Evolutionary conservation across 495 filamentous ascomycete genomes (phyloP), one percentile per base, ranked within the genome.

Genomic region (Penicillium tannophilum): DNA sequence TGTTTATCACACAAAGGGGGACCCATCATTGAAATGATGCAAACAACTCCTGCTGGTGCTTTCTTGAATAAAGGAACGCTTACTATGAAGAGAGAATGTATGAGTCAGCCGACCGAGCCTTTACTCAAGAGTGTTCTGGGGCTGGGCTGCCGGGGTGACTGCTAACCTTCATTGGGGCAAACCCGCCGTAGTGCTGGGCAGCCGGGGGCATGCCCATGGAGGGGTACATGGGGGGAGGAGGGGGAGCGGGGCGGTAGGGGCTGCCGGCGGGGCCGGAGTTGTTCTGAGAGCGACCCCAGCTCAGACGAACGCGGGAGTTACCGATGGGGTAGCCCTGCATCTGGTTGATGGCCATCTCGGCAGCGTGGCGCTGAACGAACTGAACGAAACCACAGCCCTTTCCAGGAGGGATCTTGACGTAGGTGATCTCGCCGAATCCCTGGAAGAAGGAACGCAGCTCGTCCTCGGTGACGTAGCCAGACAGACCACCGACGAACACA

Each of bases 271-370:
- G 90, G 53, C 94, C 94, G 52, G 94, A 98, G 80, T 99, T 99
- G 84, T 99, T 99, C 84, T 99, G 94, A 46, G 89, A 93, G 55
- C 94, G 90, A 56, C 94, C 94, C 94, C 94, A 99, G 66, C 90
- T 94, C 62, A 99, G 84, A 64, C 94, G 91, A 44, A 99, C 94
- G 54, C 94, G 90, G 17, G 94, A 99, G 81, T 99, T 99, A 51
- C 94, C 94, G 66, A 99, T 99, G 41, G 94, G 94, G 76, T 98
- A 99, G 39, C 94, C 94, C 77, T 99, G 94, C 94, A 99, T 99
- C 78, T 99, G 94, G 80, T 99, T 99, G 82, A 99, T 99, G 55
- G 94, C 94, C 94, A 99, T 99, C 80, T 99, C 94, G 20, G 94
- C 94, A 17, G 94, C 94, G 75, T 99, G 94, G 60, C 94, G 92